Conservation (phyloP, 139 green algal species). For the Auxenochlorella pyrenoidosa region DNA sequence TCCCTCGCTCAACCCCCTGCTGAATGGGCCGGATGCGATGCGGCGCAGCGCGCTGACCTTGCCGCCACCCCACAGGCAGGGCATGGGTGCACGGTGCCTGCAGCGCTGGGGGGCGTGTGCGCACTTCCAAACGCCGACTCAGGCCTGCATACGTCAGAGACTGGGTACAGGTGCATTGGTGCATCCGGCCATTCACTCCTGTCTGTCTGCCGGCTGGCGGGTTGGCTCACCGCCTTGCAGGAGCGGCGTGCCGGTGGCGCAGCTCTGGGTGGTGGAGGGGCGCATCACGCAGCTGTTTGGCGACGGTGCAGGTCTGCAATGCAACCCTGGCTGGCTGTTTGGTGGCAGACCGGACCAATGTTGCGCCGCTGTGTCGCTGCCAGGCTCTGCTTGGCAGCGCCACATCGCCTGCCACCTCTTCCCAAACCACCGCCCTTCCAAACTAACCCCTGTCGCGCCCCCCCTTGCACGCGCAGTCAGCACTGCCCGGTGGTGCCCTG, state of each 20-base stretch:
- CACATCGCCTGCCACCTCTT: too few species aligned
- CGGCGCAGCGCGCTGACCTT: constrained; percentile 36
- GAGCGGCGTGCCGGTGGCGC: constrained; percentile 38
- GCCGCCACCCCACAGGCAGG: constrained; percentile 35
- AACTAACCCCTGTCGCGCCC: too few species aligned
- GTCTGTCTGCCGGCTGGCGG: background rate
- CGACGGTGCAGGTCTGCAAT: constrained; percentile 31
- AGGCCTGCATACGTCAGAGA: too few species aligned
- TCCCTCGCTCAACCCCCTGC: constrained; percentile 45
- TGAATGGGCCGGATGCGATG: constrained; percentile 54
- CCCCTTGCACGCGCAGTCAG: background rate
- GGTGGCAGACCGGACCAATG: too few species aligned
- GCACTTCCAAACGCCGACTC: too few species aligned
- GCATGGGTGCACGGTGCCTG: background rate
- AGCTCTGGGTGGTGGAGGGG: constrained; percentile 43
- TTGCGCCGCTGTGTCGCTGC: too few species aligned
- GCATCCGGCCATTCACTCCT: too few species aligned
- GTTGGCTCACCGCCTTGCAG: constrained; percentile 29
- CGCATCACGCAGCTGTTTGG: constrained; percentile 44
- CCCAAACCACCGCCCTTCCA: too few species aligned
- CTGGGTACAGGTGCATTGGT: too few species aligned
- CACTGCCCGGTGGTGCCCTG: constrained; percentile 25
- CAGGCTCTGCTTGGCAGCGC: too few species aligned
- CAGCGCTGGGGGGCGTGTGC: too few species aligned
- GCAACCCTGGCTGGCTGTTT: too few species aligned